Evolutionary conservation across 306 rosid genomes (phyloP).

Genomic region (Biancaea sappan): DNA sequence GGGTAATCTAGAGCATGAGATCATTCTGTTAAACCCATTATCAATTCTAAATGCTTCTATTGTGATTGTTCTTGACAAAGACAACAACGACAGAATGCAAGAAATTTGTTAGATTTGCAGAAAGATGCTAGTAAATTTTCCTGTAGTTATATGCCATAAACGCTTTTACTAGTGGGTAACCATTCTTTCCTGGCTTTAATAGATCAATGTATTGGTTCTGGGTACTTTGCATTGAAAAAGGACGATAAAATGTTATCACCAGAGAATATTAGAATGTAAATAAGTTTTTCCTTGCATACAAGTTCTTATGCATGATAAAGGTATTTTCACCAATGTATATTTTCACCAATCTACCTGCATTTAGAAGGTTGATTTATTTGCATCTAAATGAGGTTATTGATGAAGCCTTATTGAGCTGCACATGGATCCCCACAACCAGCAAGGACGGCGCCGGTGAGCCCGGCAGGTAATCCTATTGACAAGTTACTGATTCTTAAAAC

Average conservation of each 20-base stretch:
- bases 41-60: constrained; percentile 39
- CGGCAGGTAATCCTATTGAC: too few relatives aligned
- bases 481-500: constrained; percentile 40
- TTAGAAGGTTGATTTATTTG: constrained; percentile 38
- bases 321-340: constrained; percentile 33
- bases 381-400: constrained; percentile 41
- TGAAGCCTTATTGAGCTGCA: constrained; percentile 39
- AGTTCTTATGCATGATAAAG: constrained; percentile 23
- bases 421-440: too few relatives aligned
- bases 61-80: constrained; percentile 43
- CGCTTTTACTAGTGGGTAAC: neutral
- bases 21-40: constrained; percentile 21
- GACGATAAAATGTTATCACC: neutral
- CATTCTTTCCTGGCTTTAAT: neutral
- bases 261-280: neutral
- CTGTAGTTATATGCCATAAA: neutral
- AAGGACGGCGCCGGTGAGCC: too few relatives aligned
- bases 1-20: constrained; percentile 41
- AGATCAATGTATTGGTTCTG: neutral
- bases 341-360: constrained; percentile 33
- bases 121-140: neutral
- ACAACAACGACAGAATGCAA: constrained; percentile 13
- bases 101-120: neutral
- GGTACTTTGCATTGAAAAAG: neutral
- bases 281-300: constrained; percentile 6